Conservation (phyloP, 202 grass and related monocot genomes). For the Brachypodium distachyon region DNA sequence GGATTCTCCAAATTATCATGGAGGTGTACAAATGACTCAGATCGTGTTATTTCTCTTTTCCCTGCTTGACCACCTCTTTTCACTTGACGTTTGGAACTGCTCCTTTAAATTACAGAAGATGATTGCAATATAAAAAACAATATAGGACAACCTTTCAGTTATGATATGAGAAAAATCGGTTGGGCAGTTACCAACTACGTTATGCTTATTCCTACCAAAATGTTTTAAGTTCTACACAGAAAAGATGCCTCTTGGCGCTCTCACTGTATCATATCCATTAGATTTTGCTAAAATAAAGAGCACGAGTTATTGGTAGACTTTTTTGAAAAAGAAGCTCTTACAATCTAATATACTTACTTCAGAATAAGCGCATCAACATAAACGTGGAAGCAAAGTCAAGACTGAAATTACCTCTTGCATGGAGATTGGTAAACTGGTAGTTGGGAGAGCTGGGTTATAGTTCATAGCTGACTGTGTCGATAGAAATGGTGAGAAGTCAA, state of each 20-base stretch:
- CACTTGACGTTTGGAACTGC: neutral
- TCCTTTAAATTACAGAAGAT: neutral
- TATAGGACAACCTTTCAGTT: neutral
- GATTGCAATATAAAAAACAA: neutral
- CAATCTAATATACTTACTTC: neutral
- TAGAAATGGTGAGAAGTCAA: conserved; percentile 72
- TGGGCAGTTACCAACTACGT: neutral
- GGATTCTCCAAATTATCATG: neutral
- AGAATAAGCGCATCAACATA: neutral
- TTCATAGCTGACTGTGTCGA: conserved; percentile 62
- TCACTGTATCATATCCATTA: neutral
- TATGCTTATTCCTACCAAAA: neutral
- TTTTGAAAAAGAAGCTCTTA: neutral
- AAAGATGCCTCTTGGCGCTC: neutral
- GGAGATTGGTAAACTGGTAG: conserved; percentile 59
- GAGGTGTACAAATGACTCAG: neutral
- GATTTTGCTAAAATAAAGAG: neutral
- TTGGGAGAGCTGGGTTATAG: conserved; percentile 55
- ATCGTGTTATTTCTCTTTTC: neutral
- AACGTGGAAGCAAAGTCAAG: neutral
- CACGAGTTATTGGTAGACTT: neutral
- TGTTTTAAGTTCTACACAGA: neutral
- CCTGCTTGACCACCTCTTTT: neutral
- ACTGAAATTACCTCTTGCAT: conserved; percentile 65
- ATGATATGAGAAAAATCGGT: neutral